Percentiles rank a stretch among this genome's conserved stretches.
These are phyloP conservation scores for Triticum turgidum DNA, from an alignment of 176 grass and related monocot species.

Conservation along the genomic window DNA sequence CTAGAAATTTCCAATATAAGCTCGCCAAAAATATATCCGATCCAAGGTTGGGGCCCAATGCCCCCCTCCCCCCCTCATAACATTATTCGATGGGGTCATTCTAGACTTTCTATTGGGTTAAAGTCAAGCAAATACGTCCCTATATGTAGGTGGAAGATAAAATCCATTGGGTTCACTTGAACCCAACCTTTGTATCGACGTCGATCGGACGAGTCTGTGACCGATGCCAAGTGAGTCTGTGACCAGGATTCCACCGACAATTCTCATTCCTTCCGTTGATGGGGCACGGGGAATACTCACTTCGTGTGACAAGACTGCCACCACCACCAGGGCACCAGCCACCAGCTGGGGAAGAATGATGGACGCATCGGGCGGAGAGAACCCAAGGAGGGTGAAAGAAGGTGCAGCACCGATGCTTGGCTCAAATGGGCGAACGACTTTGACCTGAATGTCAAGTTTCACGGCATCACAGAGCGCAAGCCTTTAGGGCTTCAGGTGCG, in stretches of 20 bases:
- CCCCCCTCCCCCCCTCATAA: no score
- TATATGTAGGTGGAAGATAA: no score
- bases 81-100: no score
- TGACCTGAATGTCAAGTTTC: slow-evolving; percentile 24
- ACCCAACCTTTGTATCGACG: neutral
- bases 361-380: neutral
- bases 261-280: neutral
- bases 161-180: no score
- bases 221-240: neutral
- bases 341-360: neutral
- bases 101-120: no score
- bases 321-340: slow-evolving; percentile 1
- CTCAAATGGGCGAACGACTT: slow-evolving; percentile 16
- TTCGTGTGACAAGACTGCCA: slow-evolving; percentile 35
- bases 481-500: neutral
- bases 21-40: no score
- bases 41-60: no score
- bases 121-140: no score
- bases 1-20: no score
- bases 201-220: neutral
- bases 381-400: neutral
- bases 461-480: neutral
- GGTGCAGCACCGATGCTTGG: slow-evolving; percentile 23
- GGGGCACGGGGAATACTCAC: neutral
- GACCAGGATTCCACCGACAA: slow-evolving; percentile 28